Percentiles rank a stretch among this genome's conserved stretches.
Conservation (phyloP, 306 rosid species). For the barrel medic (Medicago truncatula) region MtrunA17r5.0-ANR NC_053047.1:32751501-32752000, state of each 20-base stretch:
- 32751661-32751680: slow-evolving; percentile 34
- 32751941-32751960: slow-evolving; percentile 19
- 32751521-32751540: too few relatives aligned
- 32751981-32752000: too few relatives aligned
- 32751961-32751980: background rate
- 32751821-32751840: slow-evolving; percentile 90
- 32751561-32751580: too few relatives aligned
- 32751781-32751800: background rate
- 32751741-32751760: slow-evolving; percentile 17
- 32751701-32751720: slow-evolving; percentile 68
- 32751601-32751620: background rate
- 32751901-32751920: background rate
- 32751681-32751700: slow-evolving; percentile 92
- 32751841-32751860: slow-evolving; percentile 79
- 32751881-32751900: slow-evolving; percentile 39
- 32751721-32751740: slow-evolving; percentile 69
- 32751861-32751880: slow-evolving; percentile 66
- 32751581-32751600: too few relatives aligned
- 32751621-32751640: background rate
- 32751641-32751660: slow-evolving; percentile 10
- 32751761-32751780: background rate
- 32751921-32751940: slow-evolving; percentile 14
- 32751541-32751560: too few relatives aligned
- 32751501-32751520: too few relatives aligned
- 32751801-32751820: slow-evolving; percentile 87